Evolutionary conservation across 2,329 filamentous ascomycete species (phyloP).

Genomic region (Pyrenochaeta sp.): DNA sequence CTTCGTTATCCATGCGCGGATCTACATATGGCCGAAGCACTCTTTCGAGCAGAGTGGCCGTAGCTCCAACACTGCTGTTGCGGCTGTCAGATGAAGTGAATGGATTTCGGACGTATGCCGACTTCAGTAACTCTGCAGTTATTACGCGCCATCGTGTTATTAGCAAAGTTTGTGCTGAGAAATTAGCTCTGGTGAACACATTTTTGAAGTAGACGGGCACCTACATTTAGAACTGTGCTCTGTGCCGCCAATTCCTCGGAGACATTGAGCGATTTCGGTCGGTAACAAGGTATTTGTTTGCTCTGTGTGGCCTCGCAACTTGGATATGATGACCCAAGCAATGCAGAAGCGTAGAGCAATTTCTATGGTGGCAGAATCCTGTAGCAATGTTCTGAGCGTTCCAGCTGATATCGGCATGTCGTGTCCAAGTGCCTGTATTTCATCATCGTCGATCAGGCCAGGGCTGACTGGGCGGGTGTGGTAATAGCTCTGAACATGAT

Average conservation of each 20-base stretch:
- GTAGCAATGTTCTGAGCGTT: constrained; percentile 36
- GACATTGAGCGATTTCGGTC: constrained; percentile 28
- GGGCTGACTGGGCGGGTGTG: constrained; percentile 27
- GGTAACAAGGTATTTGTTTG: constrained; percentile 35
- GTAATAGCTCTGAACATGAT: constrained; percentile 49
- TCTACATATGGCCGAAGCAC: constrained; percentile 39
- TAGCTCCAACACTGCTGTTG: constrained; percentile 26
- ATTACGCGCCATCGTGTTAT: constrained; percentile 41
- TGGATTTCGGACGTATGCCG: constrained; percentile 31
- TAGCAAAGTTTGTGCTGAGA: constrained; percentile 23
- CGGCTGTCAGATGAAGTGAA: constrained; percentile 37
- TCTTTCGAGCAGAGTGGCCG: constrained; percentile 29
- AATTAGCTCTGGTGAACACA: not conserved
- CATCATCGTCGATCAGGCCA: constrained; percentile 29
- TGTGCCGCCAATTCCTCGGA: constrained; percentile 22
- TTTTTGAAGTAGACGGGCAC: not conserved
- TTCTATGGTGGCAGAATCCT: constrained; percentile 33
- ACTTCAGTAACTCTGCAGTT: constrained; percentile 38
- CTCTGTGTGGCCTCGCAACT: constrained; percentile 23
- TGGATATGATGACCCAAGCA: constrained; percentile 38
- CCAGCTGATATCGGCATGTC: constrained; percentile 30
- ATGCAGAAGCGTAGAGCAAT: constrained; percentile 41
- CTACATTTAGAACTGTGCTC: constrained; percentile 23
- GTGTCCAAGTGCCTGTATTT: constrained; percentile 29
- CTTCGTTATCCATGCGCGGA: constrained; percentile 32